phyloP scores from a whole-genome alignment of 2,329 filamentous ascomycete species.

The Calonectria crousiana region DNA sequence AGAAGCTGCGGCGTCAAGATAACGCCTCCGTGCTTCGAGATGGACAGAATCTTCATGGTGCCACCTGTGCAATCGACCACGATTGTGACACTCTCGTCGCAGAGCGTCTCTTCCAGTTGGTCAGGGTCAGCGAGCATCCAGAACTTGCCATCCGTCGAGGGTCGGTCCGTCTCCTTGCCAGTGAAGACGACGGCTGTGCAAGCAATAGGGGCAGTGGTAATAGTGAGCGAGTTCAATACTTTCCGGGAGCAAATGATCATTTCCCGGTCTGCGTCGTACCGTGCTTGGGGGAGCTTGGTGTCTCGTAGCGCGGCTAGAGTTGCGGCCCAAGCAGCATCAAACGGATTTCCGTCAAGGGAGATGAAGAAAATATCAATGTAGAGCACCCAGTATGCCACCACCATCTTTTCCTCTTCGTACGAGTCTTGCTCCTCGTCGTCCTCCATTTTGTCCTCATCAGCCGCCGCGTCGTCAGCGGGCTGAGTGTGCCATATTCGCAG shows the following conservation, averaged over 20 bases:
- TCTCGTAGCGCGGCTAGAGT: slow-evolving; percentile 84
- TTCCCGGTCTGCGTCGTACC: slow-evolving; percentile 87
- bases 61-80: slow-evolving; percentile 76
- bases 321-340: slow-evolving; percentile 91
- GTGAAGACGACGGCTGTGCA: slow-evolving; percentile 85
- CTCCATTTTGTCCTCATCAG: slow-evolving; percentile 57
- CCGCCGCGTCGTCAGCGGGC: slow-evolving; percentile 60
- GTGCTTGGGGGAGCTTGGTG: slow-evolving; percentile 81
- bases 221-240: slow-evolving; percentile 66
- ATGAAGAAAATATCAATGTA: slow-evolving; percentile 97
- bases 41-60: slow-evolving; percentile 70
- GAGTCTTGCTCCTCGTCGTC: slow-evolving; percentile 49
- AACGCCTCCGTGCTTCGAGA: slow-evolving; percentile 88
- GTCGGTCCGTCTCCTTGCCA: slow-evolving; percentile 66
- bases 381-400: slow-evolving; percentile 93
- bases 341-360: slow-evolving; percentile 90
- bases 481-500: slow-evolving; percentile 79
- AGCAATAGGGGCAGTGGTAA: slow-evolving; percentile 79
- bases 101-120: slow-evolving; percentile 87
- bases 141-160: slow-evolving; percentile 59
- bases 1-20: slow-evolving; percentile 72
- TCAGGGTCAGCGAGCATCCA: slow-evolving; percentile 93
- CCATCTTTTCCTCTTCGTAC: slow-evolving; percentile 52
- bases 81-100: slow-evolving; percentile 84
- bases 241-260: slow-evolving; percentile 79